These are phyloP conservation scores for Cytospora schulzeri DNA, from an alignment of 2,329 filamentous ascomycete species.

Conservation along the genomic window DNA sequence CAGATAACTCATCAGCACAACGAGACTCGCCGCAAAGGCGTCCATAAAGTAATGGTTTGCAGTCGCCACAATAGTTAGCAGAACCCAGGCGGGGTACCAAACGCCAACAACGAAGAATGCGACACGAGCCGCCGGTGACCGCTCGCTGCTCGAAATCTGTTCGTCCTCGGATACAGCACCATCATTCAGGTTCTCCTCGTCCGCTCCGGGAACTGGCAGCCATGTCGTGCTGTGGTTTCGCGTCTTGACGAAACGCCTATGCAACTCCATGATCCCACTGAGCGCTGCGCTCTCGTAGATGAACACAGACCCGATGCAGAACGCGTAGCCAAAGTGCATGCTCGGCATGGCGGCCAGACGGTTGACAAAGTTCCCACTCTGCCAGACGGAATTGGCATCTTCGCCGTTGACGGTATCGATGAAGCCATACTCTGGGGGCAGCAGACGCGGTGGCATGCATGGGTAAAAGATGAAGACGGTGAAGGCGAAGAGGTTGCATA, in stretches of 20 bases:
- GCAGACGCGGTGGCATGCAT: slow-evolving; percentile 62
- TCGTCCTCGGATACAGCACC: slow-evolving; percentile 10
- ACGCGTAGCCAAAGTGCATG: slow-evolving; percentile 59
- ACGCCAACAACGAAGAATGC: slow-evolving; percentile 43
- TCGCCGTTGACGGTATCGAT: slow-evolving; percentile 54
- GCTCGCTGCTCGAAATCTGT: slow-evolving; percentile 20
- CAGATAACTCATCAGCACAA: slow-evolving; percentile 62
- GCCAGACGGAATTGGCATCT: slow-evolving; percentile 55
- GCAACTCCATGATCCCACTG: slow-evolving; percentile 25
- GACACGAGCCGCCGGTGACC: slow-evolving; percentile 19
- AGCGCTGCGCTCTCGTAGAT: slow-evolving; percentile 49
- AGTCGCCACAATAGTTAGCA: slow-evolving; percentile 61
- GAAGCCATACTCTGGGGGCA: slow-evolving; percentile 53
- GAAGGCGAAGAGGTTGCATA: slow-evolving; percentile 60
- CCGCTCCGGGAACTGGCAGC: slow-evolving; percentile 21
- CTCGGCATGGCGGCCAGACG: slow-evolving; percentile 61
- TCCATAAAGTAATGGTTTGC: slow-evolving; percentile 68
- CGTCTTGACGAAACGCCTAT: slow-evolving; percentile 26
- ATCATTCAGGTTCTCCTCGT: slow-evolving; percentile 20
- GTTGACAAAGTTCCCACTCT: slow-evolving; percentile 59
- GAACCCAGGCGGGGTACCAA: slow-evolving; percentile 54
- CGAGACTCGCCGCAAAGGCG: slow-evolving; percentile 63
- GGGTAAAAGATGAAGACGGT: slow-evolving; percentile 60
- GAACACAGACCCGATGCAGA: slow-evolving; percentile 56
- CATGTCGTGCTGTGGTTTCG: slow-evolving; percentile 24